A percentile compares a stretch with the other conserved stretches of the same genome.
phyloP scores from a whole-genome alignment of 108 stramenopile genomes.

The Heterococcus sp. region DNA sequence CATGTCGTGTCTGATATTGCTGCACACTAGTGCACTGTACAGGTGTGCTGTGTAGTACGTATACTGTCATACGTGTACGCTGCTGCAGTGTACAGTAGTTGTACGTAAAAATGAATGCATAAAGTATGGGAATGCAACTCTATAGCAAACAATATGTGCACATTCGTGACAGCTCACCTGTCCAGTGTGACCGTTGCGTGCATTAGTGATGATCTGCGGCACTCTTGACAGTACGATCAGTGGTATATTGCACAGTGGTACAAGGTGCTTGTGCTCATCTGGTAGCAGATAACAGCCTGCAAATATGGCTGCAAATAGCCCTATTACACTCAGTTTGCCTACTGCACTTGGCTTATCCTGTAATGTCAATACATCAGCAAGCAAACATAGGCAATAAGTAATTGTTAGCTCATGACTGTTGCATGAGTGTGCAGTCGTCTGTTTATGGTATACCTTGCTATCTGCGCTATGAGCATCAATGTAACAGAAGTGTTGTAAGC shows the following conservation, averaged over 20 bases:
- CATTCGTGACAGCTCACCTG: constrained; percentile 19
- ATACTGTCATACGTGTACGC: no score
- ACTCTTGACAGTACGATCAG: constrained; percentile 27
- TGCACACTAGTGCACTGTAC: no score
- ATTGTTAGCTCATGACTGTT: not conserved
- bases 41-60: no score
- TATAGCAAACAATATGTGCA: no score
- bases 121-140: no score
- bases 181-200: constrained; percentile 37
- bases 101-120: no score
- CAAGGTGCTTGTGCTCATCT: constrained; percentile 5
- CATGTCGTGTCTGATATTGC: no score
- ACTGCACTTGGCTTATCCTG: not conserved
- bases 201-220: constrained; percentile 29
- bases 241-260: constrained; percentile 22
- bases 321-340: not conserved
- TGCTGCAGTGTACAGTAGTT: no score
- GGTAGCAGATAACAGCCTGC: constrained; percentile 15
- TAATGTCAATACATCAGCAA: not conserved
- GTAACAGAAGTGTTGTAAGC: no score
- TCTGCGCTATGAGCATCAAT: no score
- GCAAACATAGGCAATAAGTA: not conserved
- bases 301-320: constrained; percentile 4
- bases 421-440: no score
- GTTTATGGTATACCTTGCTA: no score